Base-by-base conservation (phyloP, 2,329 filamentous ascomycete species). In the Paecilomyces niveus region DNA sequence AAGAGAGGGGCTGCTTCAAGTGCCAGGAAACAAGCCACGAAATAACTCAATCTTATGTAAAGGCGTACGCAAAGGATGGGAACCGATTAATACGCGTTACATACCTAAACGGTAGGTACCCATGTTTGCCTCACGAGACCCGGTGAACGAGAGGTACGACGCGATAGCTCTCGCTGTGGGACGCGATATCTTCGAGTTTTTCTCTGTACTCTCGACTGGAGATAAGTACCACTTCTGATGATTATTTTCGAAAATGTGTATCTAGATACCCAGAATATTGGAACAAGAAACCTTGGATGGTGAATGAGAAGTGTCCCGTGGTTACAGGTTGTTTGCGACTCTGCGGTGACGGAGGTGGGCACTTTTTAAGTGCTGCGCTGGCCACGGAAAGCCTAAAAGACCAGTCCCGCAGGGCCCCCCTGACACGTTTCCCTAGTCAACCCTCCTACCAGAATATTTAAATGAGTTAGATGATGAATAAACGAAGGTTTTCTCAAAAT, bases 61-160 rank as follows among this genome's bases (percentile, higher is more conserved):
- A 52, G 3, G 13, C 2, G 10, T 9, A 49, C 33, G 22, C 45
- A 6, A n/a, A 26, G 18, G 18, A 57, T 18, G 18, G 35, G 15
- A 18, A 45, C n/a, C 15, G 15, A 3, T n/a, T 18, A 45, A 8
- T 45, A n/a, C 21, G n/a, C 4, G 18, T 45, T 18, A 58, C 69
- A 62, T 63, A 71, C 69, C 69, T 33, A 71, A 56, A 26, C 69
- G 67, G 59, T 65, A 52, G 53, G 53, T 29, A 54, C 22, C 22
- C 53, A 54, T 54, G 7, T 32, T 54, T 35, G 21, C 18, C 15
- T 35, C 4, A 29, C 1, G 26, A 7, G 26, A 29, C 26, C n/a
- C 24, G 26, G 51, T 21, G 51, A 21, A 53, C 13, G 51, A 53
- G 51, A 32, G 10, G 10, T 21, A 54, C n/a, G 53, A 54, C 53